Base-by-base conservation (phyloP, 2,329 filamentous ascomycete genomes). In the Penicillium sp. region DNA sequence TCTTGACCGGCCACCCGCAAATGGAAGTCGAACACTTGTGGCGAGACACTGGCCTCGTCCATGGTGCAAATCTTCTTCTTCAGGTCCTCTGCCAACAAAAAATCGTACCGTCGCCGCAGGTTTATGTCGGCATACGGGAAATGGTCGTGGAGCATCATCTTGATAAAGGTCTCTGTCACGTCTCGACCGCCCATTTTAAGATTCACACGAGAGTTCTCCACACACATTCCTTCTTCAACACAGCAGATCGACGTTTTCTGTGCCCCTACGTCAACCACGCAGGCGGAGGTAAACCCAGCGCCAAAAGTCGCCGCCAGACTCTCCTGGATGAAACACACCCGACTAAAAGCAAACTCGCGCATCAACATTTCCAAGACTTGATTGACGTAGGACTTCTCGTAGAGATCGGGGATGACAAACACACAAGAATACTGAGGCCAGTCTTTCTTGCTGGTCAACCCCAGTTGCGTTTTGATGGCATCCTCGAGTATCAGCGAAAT, bases 241-340 rank as follows among this genome's bases (percentile, higher is more conserved):
- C 92, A 98, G 45, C 89, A 90, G 20, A 98, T 84, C 0, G 92
- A 94, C 1, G 92, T 96, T 73, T 98, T 98, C 60, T 96, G 88
- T 1, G 92, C 90, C 9, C 92, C 92, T 39, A 98, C 84, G 60
- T 98, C 92, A 8, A 98, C 88, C 39, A 98, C 88, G 54, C 92
- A 98, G 13, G 87, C 85, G 45, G 85, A 87, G 1, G 89, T 93
- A 57, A 93, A 95, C 6, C 92, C 92, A 3, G 90, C 92, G 9
- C 92, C 92, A 60, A 95, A 98, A 0, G 88, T 92, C 2, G 89
- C 90, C 0, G 90, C 89, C 57, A 96, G 78, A 56, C 88, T 94
- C 67, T 98, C 92, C 62, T 98, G 92, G 42, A 96, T 88, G 59
- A 98, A 93, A 61, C 85, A 93, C 32, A 95, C 81, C 39, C 84